Base-by-base conservation (phyloP, 2,329 filamentous ascomycete species). In the Dactylonectria macrodidyma region DNA sequence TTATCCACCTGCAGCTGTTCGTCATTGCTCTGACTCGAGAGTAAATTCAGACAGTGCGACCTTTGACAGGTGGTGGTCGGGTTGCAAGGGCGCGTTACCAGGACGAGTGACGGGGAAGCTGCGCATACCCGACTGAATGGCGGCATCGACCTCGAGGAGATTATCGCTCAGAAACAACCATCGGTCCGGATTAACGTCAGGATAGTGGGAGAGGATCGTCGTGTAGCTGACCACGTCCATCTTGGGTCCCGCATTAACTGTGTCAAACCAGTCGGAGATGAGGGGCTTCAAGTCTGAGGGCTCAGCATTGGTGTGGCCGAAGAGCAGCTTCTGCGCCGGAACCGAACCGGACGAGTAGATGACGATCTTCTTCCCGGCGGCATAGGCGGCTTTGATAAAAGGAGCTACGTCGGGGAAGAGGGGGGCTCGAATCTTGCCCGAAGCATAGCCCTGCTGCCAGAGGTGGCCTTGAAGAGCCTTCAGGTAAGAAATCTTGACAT, bases 81-180 rank as follows among this genome's bases (percentile, higher is more conserved):
- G 80, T 11, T 86, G 83, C 69, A 95, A 81, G 34, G 85, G 85
- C 44, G 89, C 87, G 80, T 96, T 96, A 12, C 93, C 93, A 16
- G 92, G 91, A 63, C 93, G 87, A 63, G 87, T 82, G 63, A 92
- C 88, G 3, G 91, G 85, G 60, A 88, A 81, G 75, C 88, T 88
- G 74, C 86, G 84, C 87, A 93, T 89, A n/a, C 90, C 90, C 11
- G 89, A 88, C 64, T 81, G 81, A 68, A 85, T 84, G 48, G 91
- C 91, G 55, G 91, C 90, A 59, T 87, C 84, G 41, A 92, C 90
- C 80, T 93, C 91, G 76, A 87, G 89, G 52, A 93, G 86, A 76
- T 95, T 95, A 81, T 96, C 93, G 76, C 92, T 95, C 68, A 95
- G 82, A 79, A 96, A 96, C n/a, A 94, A 84, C 84, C 93, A 93